Conservation (phyloP, 768 basidiomycete genomes). For the Gelatoporia subvermispora region DNA sequence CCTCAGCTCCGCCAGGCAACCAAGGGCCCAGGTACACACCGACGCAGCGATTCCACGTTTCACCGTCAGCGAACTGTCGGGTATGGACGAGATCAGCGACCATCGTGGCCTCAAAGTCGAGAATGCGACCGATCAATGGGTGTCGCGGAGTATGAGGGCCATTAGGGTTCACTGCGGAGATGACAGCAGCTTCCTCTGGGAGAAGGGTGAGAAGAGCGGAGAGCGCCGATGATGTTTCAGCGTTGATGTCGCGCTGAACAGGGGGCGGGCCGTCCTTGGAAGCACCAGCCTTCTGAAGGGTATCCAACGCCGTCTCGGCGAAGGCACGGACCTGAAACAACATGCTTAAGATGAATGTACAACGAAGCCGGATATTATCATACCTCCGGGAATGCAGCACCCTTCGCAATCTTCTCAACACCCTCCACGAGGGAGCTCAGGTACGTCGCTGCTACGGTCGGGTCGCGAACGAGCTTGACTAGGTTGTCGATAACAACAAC, state of each 20-base stretch:
- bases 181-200: conserved; percentile 40
- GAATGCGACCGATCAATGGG: conserved; percentile 50
- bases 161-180: conserved; percentile 41
- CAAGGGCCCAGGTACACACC: conserved; percentile 71
- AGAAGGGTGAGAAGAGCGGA: conserved; percentile 56
- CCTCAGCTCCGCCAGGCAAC: conserved; percentile 41
- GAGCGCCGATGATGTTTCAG: conserved; percentile 54
- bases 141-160: conserved; percentile 51
- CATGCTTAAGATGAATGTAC: conserved; percentile 2
- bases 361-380: conserved; percentile 14
- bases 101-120: conserved; percentile 70
- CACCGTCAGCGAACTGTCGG: conserved; percentile 48
- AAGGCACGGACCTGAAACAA: conserved; percentile 77
- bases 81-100: conserved; percentile 71
- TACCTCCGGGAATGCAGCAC: conserved; percentile 94
- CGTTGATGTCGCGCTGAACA: conserved; percentile 63
- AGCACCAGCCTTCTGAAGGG: conserved; percentile 79
- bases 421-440: conserved; percentile 85
- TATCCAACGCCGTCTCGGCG: conserved; percentile 74
- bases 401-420: conserved; percentile 82
- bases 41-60: conserved; percentile 66
- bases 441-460: conserved; percentile 84
- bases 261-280: conserved; percentile 67
- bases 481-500: conserved; percentile 95
- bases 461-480: conserved; percentile 94